A percentile compares a stretch with the other conserved stretches of the same genome.
Evolutionary conservation across 345 rosid genomes (phyloP).

Genomic region (Sapria himalayana): DNA sequence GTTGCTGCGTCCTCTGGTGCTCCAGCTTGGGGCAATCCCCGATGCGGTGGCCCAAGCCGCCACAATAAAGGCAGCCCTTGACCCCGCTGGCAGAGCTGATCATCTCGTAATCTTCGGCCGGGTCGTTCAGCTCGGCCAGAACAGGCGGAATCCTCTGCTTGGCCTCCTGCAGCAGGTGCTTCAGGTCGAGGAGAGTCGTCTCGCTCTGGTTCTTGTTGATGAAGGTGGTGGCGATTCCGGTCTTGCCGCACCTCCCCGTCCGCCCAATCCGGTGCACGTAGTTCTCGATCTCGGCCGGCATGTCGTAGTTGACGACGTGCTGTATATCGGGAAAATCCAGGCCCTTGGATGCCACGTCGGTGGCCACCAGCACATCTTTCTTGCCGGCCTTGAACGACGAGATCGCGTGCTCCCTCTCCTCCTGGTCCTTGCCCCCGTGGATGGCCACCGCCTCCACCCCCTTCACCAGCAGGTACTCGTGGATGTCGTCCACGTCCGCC

Average conservation of each 20-base stretch:
- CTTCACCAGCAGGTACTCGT: slow-evolving; percentile 73
- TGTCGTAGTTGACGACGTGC: slow-evolving; percentile 81
- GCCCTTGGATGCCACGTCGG: slow-evolving; percentile 88
- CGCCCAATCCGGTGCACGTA: slow-evolving; percentile 86
- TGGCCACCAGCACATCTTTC: slow-evolving; percentile 81
- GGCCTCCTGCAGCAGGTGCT: slow-evolving; percentile 78
- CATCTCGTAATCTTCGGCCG: slow-evolving; percentile 64
- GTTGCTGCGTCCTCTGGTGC: slow-evolving; percentile 64
- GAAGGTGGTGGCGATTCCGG: slow-evolving; percentile 82
- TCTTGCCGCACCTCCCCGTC: slow-evolving; percentile 87
- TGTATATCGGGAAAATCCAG: slow-evolving; percentile 84
- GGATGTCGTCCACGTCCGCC: slow-evolving; percentile 87
- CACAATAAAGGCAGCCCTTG: slow-evolving; percentile 90
- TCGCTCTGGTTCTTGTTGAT: slow-evolving; percentile 91
- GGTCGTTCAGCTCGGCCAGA: slow-evolving; percentile 68
- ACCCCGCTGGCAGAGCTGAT: slow-evolving; percentile 58
- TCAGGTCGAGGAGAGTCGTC: slow-evolving; percentile 65
- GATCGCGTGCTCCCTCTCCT: slow-evolving; percentile 79
- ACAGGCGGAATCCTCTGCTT: slow-evolving; percentile 91
- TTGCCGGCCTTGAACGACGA: slow-evolving; percentile 65
- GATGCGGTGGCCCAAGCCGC: slow-evolving; percentile 83
- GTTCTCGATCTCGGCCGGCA: slow-evolving; percentile 91
- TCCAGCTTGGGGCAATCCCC: slow-evolving; percentile 77
- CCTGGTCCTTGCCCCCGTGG: slow-evolving; percentile 94
- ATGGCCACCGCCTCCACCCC: slow-evolving; percentile 89